Evolutionary conservation across 257 asterid genomes (phyloP), one percentile per base, ranked within the genome.

Genomic region (Asclepias syriaca): DNA sequence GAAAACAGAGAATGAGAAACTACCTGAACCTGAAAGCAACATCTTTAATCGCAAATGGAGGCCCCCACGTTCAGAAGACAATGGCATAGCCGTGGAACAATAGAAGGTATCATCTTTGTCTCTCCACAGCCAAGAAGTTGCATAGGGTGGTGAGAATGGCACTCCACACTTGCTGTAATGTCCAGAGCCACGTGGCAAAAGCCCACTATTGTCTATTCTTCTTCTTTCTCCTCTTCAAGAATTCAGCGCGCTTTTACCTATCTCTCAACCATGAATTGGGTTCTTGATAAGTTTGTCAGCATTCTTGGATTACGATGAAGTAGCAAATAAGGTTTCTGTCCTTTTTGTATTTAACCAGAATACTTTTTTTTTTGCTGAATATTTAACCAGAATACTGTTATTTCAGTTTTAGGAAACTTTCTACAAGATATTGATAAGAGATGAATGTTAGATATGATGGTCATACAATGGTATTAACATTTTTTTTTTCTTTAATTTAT

Each of bases 11-110:
- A 70, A 70, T 15, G 63, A 51, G 72, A 77, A 66, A 22, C 84
- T 77, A 66, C 72, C 74, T 1, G 90, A 86, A 66, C 72, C 76
- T 1, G 90, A 86, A 77, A 77, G 83, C 73, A 76, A 79, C 75
- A 71, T 91, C 63, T 87, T 84, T 74, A 79, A 87, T 66, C 85
- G 87, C 6, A 95, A 95, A 78, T 95, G 99, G 99, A 84, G 98
- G 84, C 97, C 98, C 0, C 89, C 93, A 9, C 86, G 84, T 56
- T n/a, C 69, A 53, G 90, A 85, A 68, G 93, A 89, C 70, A 65
- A 57, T 22, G 75, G 79, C 37, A 48, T 80, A 48, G 89, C 94
- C 56, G 72, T 73, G 78, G 83, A 77, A 70, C 86, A 72, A 65
- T 87, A 87, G 81, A 63, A 71, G 71, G 40, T 55, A 5, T 39